Conservation (phyloP, 345 rosid species). For the Eutrema heterophyllum region DNA sequence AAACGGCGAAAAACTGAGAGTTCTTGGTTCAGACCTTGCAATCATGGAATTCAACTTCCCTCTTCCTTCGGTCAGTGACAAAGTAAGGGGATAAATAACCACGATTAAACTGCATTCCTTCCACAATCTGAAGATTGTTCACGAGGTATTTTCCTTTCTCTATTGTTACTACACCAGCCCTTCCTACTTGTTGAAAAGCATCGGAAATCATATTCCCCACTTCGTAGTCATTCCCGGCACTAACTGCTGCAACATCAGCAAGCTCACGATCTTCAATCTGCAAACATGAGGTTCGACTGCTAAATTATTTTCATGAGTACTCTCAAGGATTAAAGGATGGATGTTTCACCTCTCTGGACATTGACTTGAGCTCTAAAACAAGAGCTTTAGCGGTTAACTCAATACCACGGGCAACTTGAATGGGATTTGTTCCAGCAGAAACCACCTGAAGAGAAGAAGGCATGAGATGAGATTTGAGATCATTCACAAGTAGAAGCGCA, state of each 20-base stretch:
- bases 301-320: neutral
- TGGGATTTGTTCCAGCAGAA: conserved; percentile 81
- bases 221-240: conserved; percentile 74
- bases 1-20: neutral
- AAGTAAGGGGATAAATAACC: conserved; percentile 85
- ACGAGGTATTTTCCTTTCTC: conserved; percentile 59
- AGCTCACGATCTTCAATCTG: conserved; percentile 85
- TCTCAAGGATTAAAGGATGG: neutral
- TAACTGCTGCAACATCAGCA: conserved; percentile 84
- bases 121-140: conserved; percentile 58
- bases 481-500: conserved; percentile 4
- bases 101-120: conserved; percentile 92
- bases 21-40: conserved; percentile 57
- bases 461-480: neutral
- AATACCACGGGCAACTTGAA: conserved; percentile 80
- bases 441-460: conserved; percentile 51
- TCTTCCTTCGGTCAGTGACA: conserved; percentile 64
- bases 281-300: conserved; percentile 12
- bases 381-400: conserved; percentile 72
- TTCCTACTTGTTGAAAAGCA: conserved; percentile 68
- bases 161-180: conserved; percentile 66
- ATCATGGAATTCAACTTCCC: conserved; percentile 58
- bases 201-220: conserved; percentile 73
- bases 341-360: conserved; percentile 72
- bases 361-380: conserved; percentile 75